Evolutionary conservation across 805 yeast species (phyloP), one percentile per base, ranked within the genome.

Genomic region (Dipodascopsis tothii): DNA sequence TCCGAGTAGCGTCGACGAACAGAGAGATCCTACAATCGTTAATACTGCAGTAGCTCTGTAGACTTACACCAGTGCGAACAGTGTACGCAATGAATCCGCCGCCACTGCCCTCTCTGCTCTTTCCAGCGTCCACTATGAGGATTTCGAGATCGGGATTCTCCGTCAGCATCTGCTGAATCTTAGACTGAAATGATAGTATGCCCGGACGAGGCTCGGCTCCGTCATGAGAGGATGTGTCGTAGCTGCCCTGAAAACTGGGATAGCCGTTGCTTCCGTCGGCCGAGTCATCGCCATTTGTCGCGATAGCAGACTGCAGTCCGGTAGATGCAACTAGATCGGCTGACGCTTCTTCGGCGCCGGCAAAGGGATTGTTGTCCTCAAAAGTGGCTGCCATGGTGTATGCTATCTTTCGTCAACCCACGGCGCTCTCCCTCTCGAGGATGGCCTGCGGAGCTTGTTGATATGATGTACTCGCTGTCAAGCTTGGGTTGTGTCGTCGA

Each of bases 1-100:
- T 92, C 98, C 27, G 95, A 82, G 61, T 92, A 92, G 36, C 97
- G 71, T 56, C 98, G 70, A 38, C 88, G 77, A 3, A 86, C 88
- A 14, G 72, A 68, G 25, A 76, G 27, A 9, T 46, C 53, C 52
- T 48, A 39, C 33, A n/a, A 14, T 37, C 4, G 9, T 21, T 22
- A 28, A 9, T 19, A 11, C 23, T 18, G n/a, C 39, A 14, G 21
- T 3, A 21, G 68, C 22, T 54, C 57, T 5, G 70, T 16, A 9
- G 5, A 25, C 50, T 20, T 45, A 48, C 80, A n/a, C 79, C 67
- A 37, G 76, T 67, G 48, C 74, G 72, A 48, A 90, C 84, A 2
- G 94, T 80, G 60, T 92, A 90, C 0, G 87, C 85, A 21, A 90
- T 78, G 55, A 81, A 90, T 2, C 87, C 78, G 50, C 84, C 73